Evolutionary conservation across 2,329 filamentous ascomycete genomes (phyloP), one percentile per base, ranked within the genome.

Genomic region (Neopestalotiopsis sp.): DNA sequence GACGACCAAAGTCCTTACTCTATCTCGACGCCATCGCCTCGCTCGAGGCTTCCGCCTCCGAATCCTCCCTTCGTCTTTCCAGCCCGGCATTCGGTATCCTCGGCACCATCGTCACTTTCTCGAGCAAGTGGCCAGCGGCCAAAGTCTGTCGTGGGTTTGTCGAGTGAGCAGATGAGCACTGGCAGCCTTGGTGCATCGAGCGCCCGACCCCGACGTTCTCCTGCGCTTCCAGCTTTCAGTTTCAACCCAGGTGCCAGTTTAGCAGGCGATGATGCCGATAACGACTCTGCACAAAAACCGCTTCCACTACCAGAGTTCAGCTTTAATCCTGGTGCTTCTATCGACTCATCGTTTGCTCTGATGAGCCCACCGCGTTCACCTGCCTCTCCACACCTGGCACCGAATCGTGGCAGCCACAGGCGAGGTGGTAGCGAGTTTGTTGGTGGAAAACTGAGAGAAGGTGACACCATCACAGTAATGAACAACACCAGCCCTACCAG

Each of bases 351-450:
- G 10, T 68, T 57, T 7, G 76, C 81, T 17, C 80, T 86, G n/a
- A 76, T 89, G 28, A 88, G 85, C 65, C 88, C 89, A 14, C 85
- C 88, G 0, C 79, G 59, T 5, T 87, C 87, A n/a, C 86, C 88
- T 13, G 80, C 82, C 17, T 87, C 87, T 4, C 81, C 83, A 2
- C 80, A 82, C 49, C 77, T 82, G 1, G 78, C 83, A 6, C 85
- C 90, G 20, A 84, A 82, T 40, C 90, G 91, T 28, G 92, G 94
- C 77, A 90, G 92, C 38, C 95, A 97, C 78, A 88, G 91, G 74
- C 89, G 95, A 75, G 92, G 92, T 67, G 92, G 90, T 34, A 97
- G 94, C 78, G 94, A 97, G 78, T 94, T 97, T 75, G 92, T 97
- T 61, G 94, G 94, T 49, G 93, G 92, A 7, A 92, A 91, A 74